Conservation (phyloP, 768 basidiomycete genomes). For the Antrodiella citrinella region DNA sequence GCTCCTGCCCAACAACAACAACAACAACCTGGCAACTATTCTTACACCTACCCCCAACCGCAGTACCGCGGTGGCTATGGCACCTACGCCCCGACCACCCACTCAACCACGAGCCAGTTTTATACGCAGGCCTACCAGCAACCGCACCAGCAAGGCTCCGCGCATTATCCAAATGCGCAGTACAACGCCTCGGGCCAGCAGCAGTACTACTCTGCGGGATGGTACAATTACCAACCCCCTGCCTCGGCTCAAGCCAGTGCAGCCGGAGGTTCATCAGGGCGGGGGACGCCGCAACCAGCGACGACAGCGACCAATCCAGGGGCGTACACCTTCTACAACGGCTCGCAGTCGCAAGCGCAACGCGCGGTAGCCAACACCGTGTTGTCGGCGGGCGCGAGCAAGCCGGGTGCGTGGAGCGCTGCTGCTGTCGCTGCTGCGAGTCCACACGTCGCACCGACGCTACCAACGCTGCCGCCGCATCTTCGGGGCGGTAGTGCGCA, state of each 20-base stretch:
- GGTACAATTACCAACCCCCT: conserved; percentile 36
- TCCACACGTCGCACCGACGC: too few species aligned
- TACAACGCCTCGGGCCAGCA: conserved; percentile 29
- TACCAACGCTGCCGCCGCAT: conserved; percentile 37
- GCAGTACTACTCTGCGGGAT: conserved; percentile 33
- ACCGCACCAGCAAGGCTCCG: conserved; percentile 14
- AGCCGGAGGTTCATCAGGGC: conserved; percentile 25
- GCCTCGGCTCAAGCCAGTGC: conserved; percentile 18
- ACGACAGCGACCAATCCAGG: conserved; percentile 15
- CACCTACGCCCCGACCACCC: conserved; percentile 31
- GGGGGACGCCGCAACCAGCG: conserved; percentile 37
- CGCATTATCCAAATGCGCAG: conserved; percentile 31
- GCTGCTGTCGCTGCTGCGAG: conserved; percentile 11
- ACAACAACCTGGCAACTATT: too few species aligned
- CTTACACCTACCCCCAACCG: conserved; percentile 15
- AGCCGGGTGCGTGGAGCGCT: conserved; percentile 14
- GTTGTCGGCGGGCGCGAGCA: conserved; percentile 20
- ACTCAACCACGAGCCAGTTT: conserved; percentile 21
- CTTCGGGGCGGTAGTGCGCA: conserved; percentile 21
- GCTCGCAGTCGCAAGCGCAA: conserved; percentile 23
- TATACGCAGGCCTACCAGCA: conserved; percentile 20
- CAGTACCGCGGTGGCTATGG: conserved; percentile 31
- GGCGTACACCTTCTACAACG: conserved; percentile 33
- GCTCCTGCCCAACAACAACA: too few species aligned
- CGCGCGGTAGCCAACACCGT: conserved; percentile 54